Conservation (phyloP, 768 basidiomycete genomes). For the Cystobasidium tubakii region DNA sequence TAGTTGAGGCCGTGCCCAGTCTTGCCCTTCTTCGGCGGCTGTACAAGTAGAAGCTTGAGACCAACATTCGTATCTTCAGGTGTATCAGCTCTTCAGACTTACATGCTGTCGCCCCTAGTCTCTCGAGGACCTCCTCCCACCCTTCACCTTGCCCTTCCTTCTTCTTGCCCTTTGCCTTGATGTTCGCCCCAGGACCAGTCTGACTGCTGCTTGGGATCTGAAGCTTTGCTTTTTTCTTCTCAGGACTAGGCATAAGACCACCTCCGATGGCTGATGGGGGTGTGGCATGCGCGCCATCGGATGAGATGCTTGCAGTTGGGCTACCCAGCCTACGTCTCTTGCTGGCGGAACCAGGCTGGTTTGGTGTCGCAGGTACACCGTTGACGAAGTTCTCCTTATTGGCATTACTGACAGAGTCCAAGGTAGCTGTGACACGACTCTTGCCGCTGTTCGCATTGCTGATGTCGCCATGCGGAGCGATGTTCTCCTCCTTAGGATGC, state of each 20-base stretch:
- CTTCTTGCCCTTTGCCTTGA: slow-evolving; percentile 33
- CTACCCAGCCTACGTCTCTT: slow-evolving; percentile 31
- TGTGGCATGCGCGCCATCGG: slow-evolving; percentile 35
- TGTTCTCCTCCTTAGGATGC: slow-evolving; percentile 33
- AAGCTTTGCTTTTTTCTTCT: slow-evolving; percentile 14
- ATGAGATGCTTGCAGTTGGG: slow-evolving; percentile 31
- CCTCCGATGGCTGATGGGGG: slow-evolving; percentile 33
- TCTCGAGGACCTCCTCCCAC: slow-evolving; percentile 31
- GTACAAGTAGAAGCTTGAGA: background rate
- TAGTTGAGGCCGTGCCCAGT: slow-evolving; percentile 62
- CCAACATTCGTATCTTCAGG: background rate
- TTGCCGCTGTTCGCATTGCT: slow-evolving; percentile 18
- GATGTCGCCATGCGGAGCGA: slow-evolving; percentile 3
- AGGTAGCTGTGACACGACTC: background rate
- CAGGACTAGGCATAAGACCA: slow-evolving; percentile 33
- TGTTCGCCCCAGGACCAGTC: background rate
- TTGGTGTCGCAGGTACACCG: background rate
- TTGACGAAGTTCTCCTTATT: slow-evolving; percentile 5
- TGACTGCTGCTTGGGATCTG: slow-evolving; percentile 14
- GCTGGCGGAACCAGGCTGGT: background rate
- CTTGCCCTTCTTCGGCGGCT: slow-evolving; percentile 49
- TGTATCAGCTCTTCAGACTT: background rate
- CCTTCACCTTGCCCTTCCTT: slow-evolving; percentile 30
- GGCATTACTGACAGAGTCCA: background rate
- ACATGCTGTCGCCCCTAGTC: slow-evolving; percentile 20